Evolutionary conservation across 2,329 filamentous ascomycete genomes (phyloP).

Genomic region (Penicillium sp.): DNA sequence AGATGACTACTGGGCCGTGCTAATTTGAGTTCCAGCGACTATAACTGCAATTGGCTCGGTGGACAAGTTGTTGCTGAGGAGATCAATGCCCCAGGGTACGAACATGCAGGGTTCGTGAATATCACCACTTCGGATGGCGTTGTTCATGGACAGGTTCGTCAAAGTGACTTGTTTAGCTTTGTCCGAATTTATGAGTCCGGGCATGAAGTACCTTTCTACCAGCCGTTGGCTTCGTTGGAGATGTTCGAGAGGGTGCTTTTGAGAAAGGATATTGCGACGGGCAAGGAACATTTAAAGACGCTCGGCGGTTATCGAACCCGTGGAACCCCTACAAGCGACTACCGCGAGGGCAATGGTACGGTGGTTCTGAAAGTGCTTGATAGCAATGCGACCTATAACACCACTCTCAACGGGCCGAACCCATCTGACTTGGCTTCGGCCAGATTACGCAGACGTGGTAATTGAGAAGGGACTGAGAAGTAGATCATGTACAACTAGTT

Average conservation of each 20-base stretch:
- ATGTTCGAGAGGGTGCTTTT: not conserved
- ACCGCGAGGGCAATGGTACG: not conserved
- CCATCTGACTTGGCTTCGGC: not conserved
- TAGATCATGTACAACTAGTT: not conserved
- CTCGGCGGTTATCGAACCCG: not conserved
- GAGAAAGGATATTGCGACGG: conserved; percentile 1
- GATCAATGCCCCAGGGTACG: not conserved
- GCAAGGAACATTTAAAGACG: not conserved
- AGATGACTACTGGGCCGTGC: not conserved
- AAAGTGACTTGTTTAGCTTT: conserved; percentile 1
- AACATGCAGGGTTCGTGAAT: not conserved
- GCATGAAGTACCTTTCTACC: not conserved
- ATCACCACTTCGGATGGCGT: not conserved
- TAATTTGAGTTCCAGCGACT: not conserved
- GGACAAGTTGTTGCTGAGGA: not conserved
- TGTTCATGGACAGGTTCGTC: conserved; percentile 1
- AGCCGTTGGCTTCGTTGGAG: not conserved
- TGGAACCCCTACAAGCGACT: not conserved
- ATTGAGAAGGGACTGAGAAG: not conserved
- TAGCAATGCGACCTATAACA: not conserved
- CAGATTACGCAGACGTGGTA: not conserved
- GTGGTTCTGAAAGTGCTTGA: not conserved
- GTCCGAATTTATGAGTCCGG: not conserved
- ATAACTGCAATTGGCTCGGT: conserved; percentile 2
- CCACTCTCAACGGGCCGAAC: conserved; percentile 1